Base-by-base conservation (phyloP, 1,139 yeast genomes). In the Taiozyma onychis region DNA sequence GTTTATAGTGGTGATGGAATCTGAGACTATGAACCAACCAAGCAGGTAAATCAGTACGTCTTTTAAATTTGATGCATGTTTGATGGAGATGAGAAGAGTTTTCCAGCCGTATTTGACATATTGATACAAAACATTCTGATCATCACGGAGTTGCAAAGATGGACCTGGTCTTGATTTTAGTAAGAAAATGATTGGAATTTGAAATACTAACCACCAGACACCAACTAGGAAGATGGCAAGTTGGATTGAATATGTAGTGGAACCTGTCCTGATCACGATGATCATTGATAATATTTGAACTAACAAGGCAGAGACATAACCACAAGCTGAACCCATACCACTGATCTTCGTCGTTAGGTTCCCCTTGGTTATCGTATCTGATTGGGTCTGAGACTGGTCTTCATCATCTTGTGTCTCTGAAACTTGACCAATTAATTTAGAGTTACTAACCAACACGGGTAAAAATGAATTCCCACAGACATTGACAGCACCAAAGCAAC, bases 401-500 rank as follows among this genome's bases (percentile, higher is more conserved):
- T 18, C 41, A 21, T 45, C 42, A 16, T 51, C 47, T 11, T 39
- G 43, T n/a, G 43, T 42, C 10, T 48, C 54, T 2, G 45, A 47
- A 13, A 11, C 11, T 21, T 21, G 27, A 21, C 16, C 7, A 8
- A 39, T 24, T 11, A 14, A 5, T 28, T 46, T 46, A 3, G 60
- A 55, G 22, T 64, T 64, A 2, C 64, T 50, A 1, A 74, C 85
- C 44, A 85, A 64, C 1, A 77, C 72, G 0, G 90, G 88, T 39
- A 85, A 63, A 54, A 79, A 77, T 1, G 90, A 81, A 63, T 85
- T 85, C n/a, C 88, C 89, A 53, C 88, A 83, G 13, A 85, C 90
- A 48, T 81, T 80, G 3, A 83, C 86, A 4, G 85, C 86, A 1
- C 91, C 90, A 66, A 78, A 84, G 24, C 85, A 76, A n/a, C 83